phyloP scores from a whole-genome alignment of 768 basidiomycete species.

The Grammothele lineata region DNA sequence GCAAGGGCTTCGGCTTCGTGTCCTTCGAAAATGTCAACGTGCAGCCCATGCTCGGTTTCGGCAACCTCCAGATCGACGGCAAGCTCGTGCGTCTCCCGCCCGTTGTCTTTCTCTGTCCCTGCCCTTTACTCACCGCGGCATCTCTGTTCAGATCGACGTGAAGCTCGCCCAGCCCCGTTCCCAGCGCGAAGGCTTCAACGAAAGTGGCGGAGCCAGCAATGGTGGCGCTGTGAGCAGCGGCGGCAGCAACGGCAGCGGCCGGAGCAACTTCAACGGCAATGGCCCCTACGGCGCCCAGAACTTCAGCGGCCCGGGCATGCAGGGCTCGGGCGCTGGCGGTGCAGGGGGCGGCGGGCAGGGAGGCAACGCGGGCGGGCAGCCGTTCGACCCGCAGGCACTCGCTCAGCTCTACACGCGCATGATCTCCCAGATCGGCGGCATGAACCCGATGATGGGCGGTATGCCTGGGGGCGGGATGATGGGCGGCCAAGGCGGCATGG shows the following conservation, averaged over 20 bases:
- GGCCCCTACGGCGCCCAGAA: slow-evolving; percentile 35
- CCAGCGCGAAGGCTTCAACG: slow-evolving; percentile 63
- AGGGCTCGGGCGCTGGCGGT: slow-evolving; percentile 18
- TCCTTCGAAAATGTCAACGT: slow-evolving; percentile 93
- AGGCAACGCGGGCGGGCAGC: slow-evolving; percentile 40
- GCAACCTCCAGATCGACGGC: slow-evolving; percentile 89
- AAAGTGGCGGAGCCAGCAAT: slow-evolving; percentile 44
- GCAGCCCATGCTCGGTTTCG: slow-evolving; percentile 82
- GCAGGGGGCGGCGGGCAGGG: slow-evolving; percentile 20
- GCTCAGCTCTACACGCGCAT: slow-evolving; percentile 93
- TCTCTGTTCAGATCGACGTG: slow-evolving; percentile 84
- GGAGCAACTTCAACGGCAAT: slow-evolving; percentile 20
- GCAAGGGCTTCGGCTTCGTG: slow-evolving; percentile 98
- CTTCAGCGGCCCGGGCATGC: slow-evolving; percentile 28
- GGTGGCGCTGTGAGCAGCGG: not conserved
- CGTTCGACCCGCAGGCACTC: slow-evolving; percentile 91
- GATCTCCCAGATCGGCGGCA: slow-evolving; percentile 74
- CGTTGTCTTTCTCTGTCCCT: slow-evolving; percentile 1
- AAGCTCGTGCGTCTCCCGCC: slow-evolving; percentile 67
- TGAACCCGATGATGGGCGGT: slow-evolving; percentile 47
- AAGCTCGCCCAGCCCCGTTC: slow-evolving; percentile 93
- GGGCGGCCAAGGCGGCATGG: slow-evolving; percentile 19
- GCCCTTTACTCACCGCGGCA: not conserved
- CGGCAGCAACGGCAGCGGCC: slow-evolving; percentile 9
- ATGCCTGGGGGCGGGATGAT: slow-evolving; percentile 43